A percentile compares a stretch with the other conserved stretches of the same genome.
Conservation (phyloP, 140 eudicot species). For the Senecio squalidus region DNA sequence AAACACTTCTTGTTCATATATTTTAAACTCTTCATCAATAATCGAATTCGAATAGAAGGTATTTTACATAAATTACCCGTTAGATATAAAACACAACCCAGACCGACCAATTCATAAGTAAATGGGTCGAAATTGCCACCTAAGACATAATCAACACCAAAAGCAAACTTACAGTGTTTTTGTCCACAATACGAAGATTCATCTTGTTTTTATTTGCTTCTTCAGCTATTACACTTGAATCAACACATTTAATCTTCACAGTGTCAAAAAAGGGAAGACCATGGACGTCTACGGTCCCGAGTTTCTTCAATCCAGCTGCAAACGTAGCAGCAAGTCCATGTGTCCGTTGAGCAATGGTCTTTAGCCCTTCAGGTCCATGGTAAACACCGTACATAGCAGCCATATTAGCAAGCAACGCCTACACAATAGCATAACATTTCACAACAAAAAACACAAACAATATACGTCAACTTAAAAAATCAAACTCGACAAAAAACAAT, state of each 20-base stretch:
- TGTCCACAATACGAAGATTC: constrained; percentile 77
- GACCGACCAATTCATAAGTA: no score
- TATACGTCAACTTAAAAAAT: no score
- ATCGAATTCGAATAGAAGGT: no score
- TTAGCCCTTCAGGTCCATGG: constrained; percentile 98
- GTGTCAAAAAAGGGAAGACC: constrained; percentile 88
- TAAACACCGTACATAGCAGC: constrained; percentile 98
- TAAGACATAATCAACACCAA: not conserved
- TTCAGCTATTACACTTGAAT: constrained; percentile 68
- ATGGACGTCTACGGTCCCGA: constrained; percentile 88
- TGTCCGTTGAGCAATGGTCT: constrained; percentile 72
- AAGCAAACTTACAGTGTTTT: constrained; percentile 62
- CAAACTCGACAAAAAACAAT: not conserved
- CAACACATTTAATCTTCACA: constrained; percentile 72
- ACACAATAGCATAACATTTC: constrained; percentile 14
- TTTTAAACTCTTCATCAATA: no score
- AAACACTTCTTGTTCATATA: no score
- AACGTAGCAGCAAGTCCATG: constrained; percentile 91
- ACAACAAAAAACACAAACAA: not conserved
- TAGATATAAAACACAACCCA: no score
- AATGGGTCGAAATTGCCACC: no score
- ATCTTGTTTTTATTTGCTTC: constrained; percentile 80
- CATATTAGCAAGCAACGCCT: constrained; percentile 99
- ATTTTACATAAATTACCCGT: no score
- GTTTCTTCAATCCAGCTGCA: constrained; percentile 79